Percentiles rank a stretch among this genome's conserved stretches.
These are phyloP conservation scores for Sparassis latifolia DNA, from an alignment of 1,284 basidiomycete species.

Conservation along the genomic window DNA sequence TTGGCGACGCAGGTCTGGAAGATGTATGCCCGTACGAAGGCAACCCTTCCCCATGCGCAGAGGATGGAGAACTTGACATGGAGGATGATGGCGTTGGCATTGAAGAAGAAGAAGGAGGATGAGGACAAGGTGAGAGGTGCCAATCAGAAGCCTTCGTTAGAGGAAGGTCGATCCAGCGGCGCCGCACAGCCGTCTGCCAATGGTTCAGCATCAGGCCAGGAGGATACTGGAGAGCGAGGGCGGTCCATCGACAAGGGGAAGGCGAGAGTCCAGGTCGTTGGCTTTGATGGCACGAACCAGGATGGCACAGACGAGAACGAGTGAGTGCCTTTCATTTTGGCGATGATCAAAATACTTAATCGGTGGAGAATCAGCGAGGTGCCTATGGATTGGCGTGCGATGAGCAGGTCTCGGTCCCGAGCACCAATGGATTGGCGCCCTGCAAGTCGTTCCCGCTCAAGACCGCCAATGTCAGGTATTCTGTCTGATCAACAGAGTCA, in stretches of 20 bases:
- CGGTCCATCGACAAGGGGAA: conserved; percentile 73
- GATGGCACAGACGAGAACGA: conserved; percentile 64
- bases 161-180: conserved; percentile 19
- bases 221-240: conserved; percentile 46
- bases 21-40: conserved; percentile 89
- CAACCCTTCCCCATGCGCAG: conserved; percentile 83
- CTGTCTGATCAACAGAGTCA: conserved; percentile 26
- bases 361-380: conserved; percentile 23
- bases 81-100: conserved; percentile 95
- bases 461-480: conserved; percentile 47
- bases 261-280: conserved; percentile 64
- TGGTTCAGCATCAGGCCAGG: conserved; percentile 17
- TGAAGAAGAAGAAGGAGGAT: conserved; percentile 81
- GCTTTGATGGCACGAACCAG: conserved; percentile 71
- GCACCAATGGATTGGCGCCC: conserved; percentile 84
- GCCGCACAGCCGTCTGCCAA: conserved; percentile 14
- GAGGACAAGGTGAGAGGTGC: conserved; percentile 35
- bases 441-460: conserved; percentile 66
- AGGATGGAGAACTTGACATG: conserved; percentile 97
- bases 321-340: conserved; percentile 47
- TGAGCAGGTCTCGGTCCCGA: conserved; percentile 88
- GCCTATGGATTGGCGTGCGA: conserved; percentile 91
- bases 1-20: conserved; percentile 96
- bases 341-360: conserved; percentile 13
- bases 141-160: conserved; percentile 9